Evolutionary conservation across 768 basidiomycete genomes (phyloP).

Genomic region (Calocybe cyanea): DNA sequence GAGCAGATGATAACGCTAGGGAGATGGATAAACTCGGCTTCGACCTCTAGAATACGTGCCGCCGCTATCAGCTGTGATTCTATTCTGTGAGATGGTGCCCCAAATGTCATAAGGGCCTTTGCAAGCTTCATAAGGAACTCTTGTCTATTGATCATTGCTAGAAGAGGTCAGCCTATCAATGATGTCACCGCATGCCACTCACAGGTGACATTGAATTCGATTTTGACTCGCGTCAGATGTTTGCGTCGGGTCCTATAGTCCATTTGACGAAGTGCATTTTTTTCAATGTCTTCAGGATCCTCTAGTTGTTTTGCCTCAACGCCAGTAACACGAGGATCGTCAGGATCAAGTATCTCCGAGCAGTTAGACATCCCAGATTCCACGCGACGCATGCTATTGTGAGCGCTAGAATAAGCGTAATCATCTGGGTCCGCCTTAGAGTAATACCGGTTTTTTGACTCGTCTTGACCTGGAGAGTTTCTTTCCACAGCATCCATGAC

Average conservation of each 20-base stretch:
- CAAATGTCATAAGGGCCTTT: slow-evolving; percentile 85
- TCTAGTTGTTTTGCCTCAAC: slow-evolving; percentile 44
- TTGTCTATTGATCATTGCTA: slow-evolving; percentile 79
- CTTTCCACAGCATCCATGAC: slow-evolving; percentile 30
- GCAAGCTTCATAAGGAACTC: slow-evolving; percentile 85
- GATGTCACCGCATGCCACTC: slow-evolving; percentile 14
- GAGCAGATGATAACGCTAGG: slow-evolving; percentile 81
- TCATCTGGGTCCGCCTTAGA: slow-evolving; percentile 18
- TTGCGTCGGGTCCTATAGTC: slow-evolving; percentile 66
- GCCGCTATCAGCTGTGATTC: slow-evolving; percentile 89
- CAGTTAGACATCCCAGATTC: slow-evolving; percentile 39
- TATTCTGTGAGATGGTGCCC: slow-evolving; percentile 90
- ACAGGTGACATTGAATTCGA: slow-evolving; percentile 77
- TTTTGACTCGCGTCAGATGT: slow-evolving; percentile 57
- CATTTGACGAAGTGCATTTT: slow-evolving; percentile 58
- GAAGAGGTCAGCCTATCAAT: slow-evolving; percentile 9
- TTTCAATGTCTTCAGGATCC: slow-evolving; percentile 61
- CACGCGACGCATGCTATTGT: slow-evolving; percentile 29
- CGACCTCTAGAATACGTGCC: slow-evolving; percentile 84
- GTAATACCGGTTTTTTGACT: slow-evolving; percentile 10
- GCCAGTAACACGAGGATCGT: slow-evolving; percentile 70
- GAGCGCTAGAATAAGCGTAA: slow-evolving; percentile 19
- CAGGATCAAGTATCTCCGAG: slow-evolving; percentile 60
- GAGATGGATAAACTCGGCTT: slow-evolving; percentile 88
- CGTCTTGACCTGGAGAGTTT: slow-evolving; percentile 12